A percentile compares a stretch with the other conserved stretches of the same genome.
phyloP scores from a whole-genome alignment of 2,329 filamentous ascomycete genomes.

The Epichloe typhina region DNA sequence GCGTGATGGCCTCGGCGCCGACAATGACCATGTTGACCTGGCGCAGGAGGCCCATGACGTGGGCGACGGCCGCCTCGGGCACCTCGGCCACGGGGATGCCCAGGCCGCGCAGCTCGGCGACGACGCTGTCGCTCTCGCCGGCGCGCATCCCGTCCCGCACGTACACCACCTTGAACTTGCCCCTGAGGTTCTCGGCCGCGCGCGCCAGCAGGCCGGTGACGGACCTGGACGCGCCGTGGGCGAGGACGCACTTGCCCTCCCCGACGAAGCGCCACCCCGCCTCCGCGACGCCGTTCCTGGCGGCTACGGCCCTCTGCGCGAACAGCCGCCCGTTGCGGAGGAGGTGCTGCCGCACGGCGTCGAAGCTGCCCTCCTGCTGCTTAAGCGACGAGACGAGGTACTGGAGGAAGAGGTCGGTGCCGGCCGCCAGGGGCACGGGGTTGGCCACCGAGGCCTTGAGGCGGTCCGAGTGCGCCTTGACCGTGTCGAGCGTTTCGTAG shows the following conservation, averaged over 20 bases:
- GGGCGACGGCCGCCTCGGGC: slow-evolving; percentile 54
- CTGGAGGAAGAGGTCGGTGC: slow-evolving; percentile 89
- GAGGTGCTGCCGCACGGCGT: slow-evolving; percentile 69
- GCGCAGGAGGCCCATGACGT: slow-evolving; percentile 47
- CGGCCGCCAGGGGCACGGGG: slow-evolving; percentile 81
- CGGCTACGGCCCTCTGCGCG: slow-evolving; percentile 73
- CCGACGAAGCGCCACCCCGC: slow-evolving; percentile 67
- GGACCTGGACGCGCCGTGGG: slow-evolving; percentile 76
- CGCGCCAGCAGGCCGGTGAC: slow-evolving; percentile 65
- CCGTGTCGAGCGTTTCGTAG: slow-evolving; percentile 81
- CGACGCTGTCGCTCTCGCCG: slow-evolving; percentile 56
- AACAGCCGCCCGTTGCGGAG: slow-evolving; percentile 79
- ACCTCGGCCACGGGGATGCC: slow-evolving; percentile 65
- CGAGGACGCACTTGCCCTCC: slow-evolving; percentile 72
- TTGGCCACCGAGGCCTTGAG: slow-evolving; percentile 73
- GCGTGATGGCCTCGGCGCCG: slow-evolving; percentile 75
- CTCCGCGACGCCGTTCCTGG: slow-evolving; percentile 68
- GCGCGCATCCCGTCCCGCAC: slow-evolving; percentile 44
- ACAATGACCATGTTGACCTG: slow-evolving; percentile 54
- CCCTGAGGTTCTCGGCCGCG: slow-evolving; percentile 45
- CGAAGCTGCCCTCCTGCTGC: slow-evolving; percentile 49
- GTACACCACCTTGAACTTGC: slow-evolving; percentile 76
- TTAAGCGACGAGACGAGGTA: slow-evolving; percentile 70
- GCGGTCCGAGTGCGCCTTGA: slow-evolving; percentile 62
- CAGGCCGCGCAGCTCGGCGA: slow-evolving; percentile 53